Evolutionary conservation across 352 stramenopile species (phyloP).

Genomic region (Lagenidium giganteum): DNA sequence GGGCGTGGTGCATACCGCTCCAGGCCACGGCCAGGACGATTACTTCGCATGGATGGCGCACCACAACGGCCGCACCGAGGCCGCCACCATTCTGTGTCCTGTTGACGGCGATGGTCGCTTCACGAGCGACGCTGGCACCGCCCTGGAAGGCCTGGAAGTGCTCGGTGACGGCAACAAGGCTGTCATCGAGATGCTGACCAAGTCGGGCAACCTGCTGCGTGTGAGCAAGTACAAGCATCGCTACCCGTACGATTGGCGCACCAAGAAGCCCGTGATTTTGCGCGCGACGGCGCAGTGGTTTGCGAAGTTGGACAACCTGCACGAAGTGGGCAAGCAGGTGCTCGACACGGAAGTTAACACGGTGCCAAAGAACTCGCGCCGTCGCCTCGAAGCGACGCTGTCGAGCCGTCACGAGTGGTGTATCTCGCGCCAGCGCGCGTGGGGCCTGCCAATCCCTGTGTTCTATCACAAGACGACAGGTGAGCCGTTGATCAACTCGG

Average conservation of each 20-base stretch:
- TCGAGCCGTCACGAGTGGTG: conserved; percentile 95
- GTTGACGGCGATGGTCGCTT: conserved; percentile 65
- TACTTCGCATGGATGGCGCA: conserved; percentile 76
- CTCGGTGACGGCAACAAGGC: conserved; percentile 88
- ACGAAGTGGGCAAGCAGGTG: conserved; percentile 63
- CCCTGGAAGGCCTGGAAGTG: conserved; percentile 89
- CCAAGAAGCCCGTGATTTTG: conserved; percentile 98
- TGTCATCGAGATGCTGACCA: conserved; percentile 86
- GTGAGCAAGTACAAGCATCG: conserved; percentile 89
- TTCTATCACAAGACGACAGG: conserved; percentile 92
- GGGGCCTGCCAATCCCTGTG: conserved; percentile 98
- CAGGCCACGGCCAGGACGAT: conserved; percentile 97
- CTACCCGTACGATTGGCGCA: conserved; percentile 99
- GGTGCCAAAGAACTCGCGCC: conserved; percentile 84
- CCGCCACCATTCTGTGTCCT: conserved; percentile 47
- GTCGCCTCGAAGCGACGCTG: conserved; percentile 83
- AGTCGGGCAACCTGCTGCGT: conserved; percentile 80
- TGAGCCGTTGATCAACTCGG: conserved; percentile 89
- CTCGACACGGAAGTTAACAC: conserved; percentile 83
- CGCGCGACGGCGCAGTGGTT: conserved; percentile 99
- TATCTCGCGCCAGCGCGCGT: conserved; percentile 97
- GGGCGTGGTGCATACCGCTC: conserved; percentile 98
- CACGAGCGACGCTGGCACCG: conserved; percentile 89
- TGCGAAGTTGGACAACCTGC: conserved; percentile 92
- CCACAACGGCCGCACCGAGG: conserved; percentile 17